Conservation (phyloP, 345 rosid species). For the Dipteronia dyeriana region DNA sequence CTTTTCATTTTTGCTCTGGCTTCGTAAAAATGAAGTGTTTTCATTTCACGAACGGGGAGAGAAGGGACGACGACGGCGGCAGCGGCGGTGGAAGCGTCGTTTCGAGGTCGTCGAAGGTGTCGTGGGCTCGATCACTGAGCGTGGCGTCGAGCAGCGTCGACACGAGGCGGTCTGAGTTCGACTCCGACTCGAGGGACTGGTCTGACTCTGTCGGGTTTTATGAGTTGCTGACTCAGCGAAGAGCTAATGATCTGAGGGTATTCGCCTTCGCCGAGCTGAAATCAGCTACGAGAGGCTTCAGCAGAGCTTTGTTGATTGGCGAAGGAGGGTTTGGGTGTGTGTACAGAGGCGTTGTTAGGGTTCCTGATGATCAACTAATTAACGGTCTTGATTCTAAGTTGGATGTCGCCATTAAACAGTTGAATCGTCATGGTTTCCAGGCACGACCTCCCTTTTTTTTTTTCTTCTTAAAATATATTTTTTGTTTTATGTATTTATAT, state of each 20-base stretch:
- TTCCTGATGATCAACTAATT: conserved; percentile 28
- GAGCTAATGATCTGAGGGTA: conserved; percentile 74
- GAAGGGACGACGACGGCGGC: conserved; percentile 41
- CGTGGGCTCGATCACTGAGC: conserved; percentile 92
- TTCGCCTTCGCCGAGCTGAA: conserved; percentile 79
- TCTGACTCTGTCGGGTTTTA: conserved; percentile 51
- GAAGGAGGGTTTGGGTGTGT: conserved; percentile 99
- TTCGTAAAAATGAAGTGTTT: conserved; percentile 74
- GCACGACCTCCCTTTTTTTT: conserved; percentile 46
- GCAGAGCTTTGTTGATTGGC: conserved; percentile 70
- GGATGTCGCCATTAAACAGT: conserved; percentile 83
- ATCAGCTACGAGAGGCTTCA: conserved; percentile 81
- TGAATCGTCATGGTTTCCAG: conserved; percentile 96
- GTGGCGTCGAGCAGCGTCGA: conserved; percentile 76
- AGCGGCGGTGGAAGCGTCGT: conserved; percentile 30
- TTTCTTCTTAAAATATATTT: no score
- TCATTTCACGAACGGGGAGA: conserved; percentile 81
- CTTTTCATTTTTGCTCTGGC: background rate
- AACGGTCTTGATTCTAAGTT: conserved; percentile 45
- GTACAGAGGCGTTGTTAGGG: conserved; percentile 64
- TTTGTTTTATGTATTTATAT: background rate
- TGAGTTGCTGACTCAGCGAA: conserved; percentile 59
- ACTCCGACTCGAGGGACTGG: conserved; percentile 74
- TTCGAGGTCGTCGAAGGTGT: conserved; percentile 61
- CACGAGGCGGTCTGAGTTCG: conserved; percentile 87